Evolutionary conservation across 1,139 yeast species (phyloP).

Genomic region (Entelexis paramagnoliae): DNA sequence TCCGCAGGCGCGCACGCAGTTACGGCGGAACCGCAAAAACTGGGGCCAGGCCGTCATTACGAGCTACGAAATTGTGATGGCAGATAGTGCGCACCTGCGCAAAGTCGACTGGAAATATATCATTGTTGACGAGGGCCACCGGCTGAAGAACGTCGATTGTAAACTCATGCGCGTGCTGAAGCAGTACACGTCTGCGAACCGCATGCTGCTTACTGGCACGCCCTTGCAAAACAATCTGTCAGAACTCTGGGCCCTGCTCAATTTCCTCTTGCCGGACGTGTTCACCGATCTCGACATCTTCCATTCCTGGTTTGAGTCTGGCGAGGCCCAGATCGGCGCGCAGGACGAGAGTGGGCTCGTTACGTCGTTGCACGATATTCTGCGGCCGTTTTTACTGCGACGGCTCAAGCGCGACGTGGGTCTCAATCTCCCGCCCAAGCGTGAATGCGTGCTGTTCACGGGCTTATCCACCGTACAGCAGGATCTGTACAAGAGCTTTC

Average conservation of each 20-base stretch:
- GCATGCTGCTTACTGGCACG: conserved; percentile 79
- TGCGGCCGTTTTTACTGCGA: conserved; percentile 77
- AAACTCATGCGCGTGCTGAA: conserved; percentile 61
- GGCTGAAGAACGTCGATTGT: conserved; percentile 75
- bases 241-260: conserved; percentile 82
- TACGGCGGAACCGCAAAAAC: conserved; percentile 8
- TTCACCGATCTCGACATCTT: conserved; percentile 82
- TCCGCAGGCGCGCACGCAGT: conserved; percentile 41
- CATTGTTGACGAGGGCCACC: conserved; percentile 93
- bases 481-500: conserved; percentile 50
- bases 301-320: conserved; percentile 79
- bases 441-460: conserved; percentile 74
- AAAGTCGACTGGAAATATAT: conserved; percentile 63
- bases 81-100: conserved; percentile 49
- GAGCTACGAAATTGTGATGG: conserved; percentile 69
- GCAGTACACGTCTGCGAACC: conserved; percentile 47
- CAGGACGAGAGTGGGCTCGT: conserved; percentile 57
- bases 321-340: conserved; percentile 32
- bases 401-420: conserved; percentile 67
- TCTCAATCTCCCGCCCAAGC: conserved; percentile 67
- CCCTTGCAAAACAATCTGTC: conserved; percentile 83
- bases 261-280: conserved; percentile 83
- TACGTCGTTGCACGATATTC: conserved; percentile 69
- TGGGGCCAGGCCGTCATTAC: conserved; percentile 48
- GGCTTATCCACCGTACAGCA: conserved; percentile 55